Base-by-base conservation (phyloP, 208 protist species). In the Wallacemonas sp. region DNA sequence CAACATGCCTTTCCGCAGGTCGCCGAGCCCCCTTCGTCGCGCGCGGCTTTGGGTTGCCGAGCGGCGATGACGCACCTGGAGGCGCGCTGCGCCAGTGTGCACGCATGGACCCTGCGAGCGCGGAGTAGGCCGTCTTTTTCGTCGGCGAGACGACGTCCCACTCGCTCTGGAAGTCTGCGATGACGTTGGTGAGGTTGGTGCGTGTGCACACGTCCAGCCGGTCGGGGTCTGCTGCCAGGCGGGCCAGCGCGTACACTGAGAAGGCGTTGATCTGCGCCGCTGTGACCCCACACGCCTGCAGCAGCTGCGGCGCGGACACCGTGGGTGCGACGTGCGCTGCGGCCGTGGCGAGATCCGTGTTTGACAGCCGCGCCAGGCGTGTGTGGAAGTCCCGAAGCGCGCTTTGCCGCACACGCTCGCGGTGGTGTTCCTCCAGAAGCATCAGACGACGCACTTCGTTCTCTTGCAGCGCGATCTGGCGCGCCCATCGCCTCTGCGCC, bases 341-440 rank as follows among this genome's bases (percentile, higher is more conserved):
- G 33, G 80, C 72, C 19, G 72, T 70, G 1, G 75, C 65, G 32
- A 88, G 71, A 39, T 90, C 89, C 0, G 85, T 95, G 58, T 78
- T 83, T 9, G 67, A 75, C 19, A 95, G 69, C 67, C 80, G 74
- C 67, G 83, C 78, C 39, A 91, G 60, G 19, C 48, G 48, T 4
- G 8, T 56, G 33, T 80, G 73, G 19, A 68, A 70, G 12, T 78
- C 70, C 6, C 71, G 72, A 39, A 92, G 70, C n/a, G 89, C 83
- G 32, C 72, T 81, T 34, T 74, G 79, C 11, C 65, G 55, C 8
- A 95, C 80, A 54, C 73, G 73, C 33, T 87, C 78, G 23, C 82
- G 65, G 46, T 75, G 79, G 46, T 87, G 76, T 52, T 90, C 83
- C 68, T 94, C 85, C n/a, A 81, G 47, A 46, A 90, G 80, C 88